These are phyloP conservation scores for Lactarius indigo DNA, from an alignment of 768 basidiomycete species.

Conservation along the genomic window DNA sequence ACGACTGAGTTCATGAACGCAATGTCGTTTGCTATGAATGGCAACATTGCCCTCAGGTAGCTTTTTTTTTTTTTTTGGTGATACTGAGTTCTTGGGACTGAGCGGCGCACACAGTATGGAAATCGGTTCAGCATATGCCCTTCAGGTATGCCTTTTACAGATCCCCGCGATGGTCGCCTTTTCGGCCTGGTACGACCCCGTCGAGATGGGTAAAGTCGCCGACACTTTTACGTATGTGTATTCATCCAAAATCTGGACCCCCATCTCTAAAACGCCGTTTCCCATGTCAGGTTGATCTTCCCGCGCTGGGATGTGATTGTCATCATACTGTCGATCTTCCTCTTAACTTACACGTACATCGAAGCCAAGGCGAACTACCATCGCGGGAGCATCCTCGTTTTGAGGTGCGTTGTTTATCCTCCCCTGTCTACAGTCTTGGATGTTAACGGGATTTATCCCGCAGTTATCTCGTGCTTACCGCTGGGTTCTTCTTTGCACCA, in stretches of 20 bases:
- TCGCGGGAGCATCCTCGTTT: constrained; percentile 89
- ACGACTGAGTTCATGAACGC: constrained; percentile 99
- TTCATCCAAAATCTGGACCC: background rate
- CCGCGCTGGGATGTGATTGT: constrained; percentile 97
- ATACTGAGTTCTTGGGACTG: background rate
- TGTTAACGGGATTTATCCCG: background rate
- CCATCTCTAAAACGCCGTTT: background rate
- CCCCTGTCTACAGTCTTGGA: background rate
- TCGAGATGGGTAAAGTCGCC: constrained; percentile 79
- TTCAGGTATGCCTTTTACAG: constrained; percentile 96
- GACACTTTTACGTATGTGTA: constrained; percentile 87
- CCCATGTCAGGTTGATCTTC: constrained; percentile 75
- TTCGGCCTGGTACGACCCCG: constrained; percentile 90
- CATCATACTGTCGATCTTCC: constrained; percentile 92
- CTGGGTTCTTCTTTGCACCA: constrained; percentile 93
- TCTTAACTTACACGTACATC: constrained; percentile 98
- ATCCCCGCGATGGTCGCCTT: constrained; percentile 99
- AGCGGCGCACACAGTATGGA: constrained; percentile 73
- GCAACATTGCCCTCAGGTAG: constrained; percentile 93
- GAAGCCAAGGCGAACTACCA: constrained; percentile 99
- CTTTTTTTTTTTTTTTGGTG: constrained; percentile 22
- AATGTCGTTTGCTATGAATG: constrained; percentile 94
- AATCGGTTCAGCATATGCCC: constrained; percentile 97
- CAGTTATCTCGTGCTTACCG: constrained; percentile 87
- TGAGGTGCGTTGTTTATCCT: constrained; percentile 54